These are phyloP conservation scores for Cucumis cinereus DNA, from an alignment of 306 rosid genomes.

Conservation along the genomic window DNA sequence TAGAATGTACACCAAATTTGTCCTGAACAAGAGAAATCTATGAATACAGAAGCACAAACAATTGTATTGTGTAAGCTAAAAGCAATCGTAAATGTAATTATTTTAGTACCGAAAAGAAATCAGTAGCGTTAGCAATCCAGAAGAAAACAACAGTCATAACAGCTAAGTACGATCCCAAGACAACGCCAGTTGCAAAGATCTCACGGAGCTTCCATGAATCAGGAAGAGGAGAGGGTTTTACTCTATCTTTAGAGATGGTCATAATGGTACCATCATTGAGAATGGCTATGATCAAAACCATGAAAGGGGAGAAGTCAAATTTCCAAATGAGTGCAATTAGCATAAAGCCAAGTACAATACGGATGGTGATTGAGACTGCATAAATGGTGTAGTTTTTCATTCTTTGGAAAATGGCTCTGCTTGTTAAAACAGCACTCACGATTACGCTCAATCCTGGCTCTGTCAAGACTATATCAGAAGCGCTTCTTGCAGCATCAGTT, in stretches of 20 bases:
- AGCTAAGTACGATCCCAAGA: constrained; percentile 76
- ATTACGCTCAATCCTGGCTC: constrained; percentile 92
- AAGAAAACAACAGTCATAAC: constrained; percentile 84
- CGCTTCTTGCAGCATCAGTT: constrained; percentile 85
- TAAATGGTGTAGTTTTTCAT: constrained; percentile 94
- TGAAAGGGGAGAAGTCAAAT: constrained; percentile 89
- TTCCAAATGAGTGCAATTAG: constrained; percentile 84
- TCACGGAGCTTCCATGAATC: constrained; percentile 88
- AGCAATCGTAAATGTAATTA: neutral
- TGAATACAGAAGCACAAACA: neutral
- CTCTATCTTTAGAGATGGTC: constrained; percentile 90
- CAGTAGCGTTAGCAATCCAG: constrained; percentile 46
- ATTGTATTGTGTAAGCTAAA: too few relatives aligned
- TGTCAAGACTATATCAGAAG: constrained; percentile 80
- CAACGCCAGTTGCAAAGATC: constrained; percentile 68
- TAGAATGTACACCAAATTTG: constrained; percentile 53
- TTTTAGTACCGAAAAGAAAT: constrained; percentile 56
- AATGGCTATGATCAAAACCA: constrained; percentile 80
- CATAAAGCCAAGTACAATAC: constrained; percentile 66
- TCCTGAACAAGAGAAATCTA: constrained; percentile 23
- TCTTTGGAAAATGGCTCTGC: constrained; percentile 84
- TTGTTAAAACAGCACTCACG: constrained; percentile 72
- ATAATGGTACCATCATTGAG: constrained; percentile 91
- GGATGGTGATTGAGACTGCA: constrained; percentile 83
- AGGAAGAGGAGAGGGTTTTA: constrained; percentile 85